Base-by-base conservation (phyloP, 179 eudicot species). In the Patellifolia procumbens region DNA sequence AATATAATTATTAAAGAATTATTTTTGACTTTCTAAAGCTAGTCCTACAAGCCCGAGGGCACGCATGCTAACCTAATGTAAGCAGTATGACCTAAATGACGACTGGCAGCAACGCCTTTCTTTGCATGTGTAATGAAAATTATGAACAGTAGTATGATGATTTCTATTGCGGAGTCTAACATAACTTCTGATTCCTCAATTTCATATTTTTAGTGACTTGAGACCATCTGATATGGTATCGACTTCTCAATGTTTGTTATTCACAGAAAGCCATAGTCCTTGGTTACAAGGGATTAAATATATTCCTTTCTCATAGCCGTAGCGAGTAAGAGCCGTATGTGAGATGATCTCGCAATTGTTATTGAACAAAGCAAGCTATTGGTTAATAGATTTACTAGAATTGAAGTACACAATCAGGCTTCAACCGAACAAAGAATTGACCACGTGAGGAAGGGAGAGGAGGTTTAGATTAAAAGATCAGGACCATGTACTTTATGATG, bases 261-360 rank as follows among this genome's bases (percentile, higher is more conserved):
- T 11, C 64, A 7, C 51, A 59, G 66, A 56, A n/a, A 37, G 74
- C 22, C 37, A 76, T 53, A 52, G 32, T 52, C 37, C 34, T 61
- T 32, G n/a, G 29, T 76, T 58, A 56, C 45, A 60, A n/a, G 20
- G 59, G 39, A 29, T 48, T 16, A 46, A 42, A n/a, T 7, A 62
- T 2, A 34, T 32, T 16, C 19, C 15, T 71, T 49, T 34, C 19
- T 37, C 28, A 52, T 51, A 15, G 45, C 45, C 45, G 42, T 37
- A 16, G 45, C 59, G 45, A 45, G 31, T 45, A 3, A n/a, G 58
- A 62, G 28, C 39, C 9, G 26, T 15, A 9, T 52, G 37, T 63
- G 39, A 64, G 34, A 64, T 64, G 35, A 24, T 75, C 24, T 65
- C 15, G 26, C 53, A 37, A 66, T n/a, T 19, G 13, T 53, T 34